phyloP scores from a whole-genome alignment of 202 grass and related monocot genomes.

The Carex arenaria region DNA sequence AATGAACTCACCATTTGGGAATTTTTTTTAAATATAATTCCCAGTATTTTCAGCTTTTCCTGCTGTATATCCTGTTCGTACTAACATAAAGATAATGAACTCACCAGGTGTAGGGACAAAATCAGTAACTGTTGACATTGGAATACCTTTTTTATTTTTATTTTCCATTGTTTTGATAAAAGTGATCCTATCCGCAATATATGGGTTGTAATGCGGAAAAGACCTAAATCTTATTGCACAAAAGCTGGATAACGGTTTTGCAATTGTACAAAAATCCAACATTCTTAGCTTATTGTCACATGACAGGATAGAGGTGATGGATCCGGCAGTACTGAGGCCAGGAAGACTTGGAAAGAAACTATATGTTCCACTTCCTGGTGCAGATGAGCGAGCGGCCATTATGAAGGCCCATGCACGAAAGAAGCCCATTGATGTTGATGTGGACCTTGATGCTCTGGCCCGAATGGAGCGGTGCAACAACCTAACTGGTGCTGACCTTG shows the following conservation, averaged over 20 bases:
- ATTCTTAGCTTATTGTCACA: conserved; percentile 8
- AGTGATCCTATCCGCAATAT: neutral
- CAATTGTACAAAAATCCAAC: neutral
- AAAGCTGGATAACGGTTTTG: neutral
- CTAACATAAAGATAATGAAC: neutral
- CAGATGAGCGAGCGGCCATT: conserved; percentile 56
- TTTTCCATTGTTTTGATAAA: neutral
- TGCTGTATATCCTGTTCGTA: neutral
- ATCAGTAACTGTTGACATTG: neutral
- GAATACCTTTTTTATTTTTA: neutral
- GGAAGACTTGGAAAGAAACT: conserved; percentile 72
- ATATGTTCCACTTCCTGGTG: conserved; percentile 72
- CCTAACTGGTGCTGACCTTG: conserved; percentile 67
- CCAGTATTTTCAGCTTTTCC: neutral
- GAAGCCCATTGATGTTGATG: conserved; percentile 44
- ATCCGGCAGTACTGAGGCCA: conserved; percentile 66
- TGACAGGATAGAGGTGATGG: conserved; percentile 76
- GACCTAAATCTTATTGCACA: neutral
- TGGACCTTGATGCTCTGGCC: conserved; percentile 52
- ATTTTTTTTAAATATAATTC: neutral
- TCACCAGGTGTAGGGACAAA: neutral
- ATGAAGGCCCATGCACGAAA: conserved; percentile 58
- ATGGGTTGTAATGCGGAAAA: neutral
- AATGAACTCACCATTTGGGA: neutral
- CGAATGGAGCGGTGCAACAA: conserved; percentile 43